A percentile compares a stretch with the other conserved stretches of the same genome.
These are phyloP conservation scores for Hanseniaspora nectarophila DNA, from an alignment of 805 yeast species.

Conservation along the genomic window DNA sequence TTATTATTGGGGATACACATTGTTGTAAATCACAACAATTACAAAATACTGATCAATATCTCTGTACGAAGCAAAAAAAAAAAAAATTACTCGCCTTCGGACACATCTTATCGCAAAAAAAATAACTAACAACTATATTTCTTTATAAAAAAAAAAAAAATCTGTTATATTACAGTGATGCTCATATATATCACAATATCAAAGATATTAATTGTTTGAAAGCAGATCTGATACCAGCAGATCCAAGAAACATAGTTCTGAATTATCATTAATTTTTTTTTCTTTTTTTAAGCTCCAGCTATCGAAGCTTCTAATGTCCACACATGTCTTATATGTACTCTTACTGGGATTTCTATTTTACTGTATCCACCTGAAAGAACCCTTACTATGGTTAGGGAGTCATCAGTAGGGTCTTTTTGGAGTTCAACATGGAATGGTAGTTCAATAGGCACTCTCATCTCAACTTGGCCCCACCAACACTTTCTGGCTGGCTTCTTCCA, in stretches of 20 bases:
- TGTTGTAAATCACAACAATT: too few species aligned
- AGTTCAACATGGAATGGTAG: conserved; percentile 16
- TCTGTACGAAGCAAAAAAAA: too few species aligned
- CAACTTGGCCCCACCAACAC: conserved; percentile 89
- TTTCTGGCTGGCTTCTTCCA: conserved; percentile 98
- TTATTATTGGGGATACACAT: too few species aligned
- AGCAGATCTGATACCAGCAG: conserved; percentile 14
- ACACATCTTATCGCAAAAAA: neutral
- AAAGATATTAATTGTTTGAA: neutral
- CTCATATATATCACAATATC: neutral
- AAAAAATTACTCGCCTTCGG: too few species aligned
- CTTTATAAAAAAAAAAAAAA: too few species aligned
- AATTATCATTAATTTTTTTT: neutral
- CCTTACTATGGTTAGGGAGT: conserved; percentile 7
- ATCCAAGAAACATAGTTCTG: neutral
- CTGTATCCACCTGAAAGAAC: conserved; percentile 12
- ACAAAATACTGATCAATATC: too few species aligned
- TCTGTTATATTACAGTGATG: neutral
- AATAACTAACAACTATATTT: too few species aligned
- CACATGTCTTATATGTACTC: conserved; percentile 79
- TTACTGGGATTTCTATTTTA: conserved; percentile 35
- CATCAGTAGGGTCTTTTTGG: conserved; percentile 20
- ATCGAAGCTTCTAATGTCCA: conserved; percentile 94
- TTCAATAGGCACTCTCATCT: conserved; percentile 31
- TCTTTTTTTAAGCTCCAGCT: conserved; percentile 49